Evolutionary conservation across 2,329 filamentous ascomycete species (phyloP).

Genomic region (Colletotrichum costaricense): DNA sequence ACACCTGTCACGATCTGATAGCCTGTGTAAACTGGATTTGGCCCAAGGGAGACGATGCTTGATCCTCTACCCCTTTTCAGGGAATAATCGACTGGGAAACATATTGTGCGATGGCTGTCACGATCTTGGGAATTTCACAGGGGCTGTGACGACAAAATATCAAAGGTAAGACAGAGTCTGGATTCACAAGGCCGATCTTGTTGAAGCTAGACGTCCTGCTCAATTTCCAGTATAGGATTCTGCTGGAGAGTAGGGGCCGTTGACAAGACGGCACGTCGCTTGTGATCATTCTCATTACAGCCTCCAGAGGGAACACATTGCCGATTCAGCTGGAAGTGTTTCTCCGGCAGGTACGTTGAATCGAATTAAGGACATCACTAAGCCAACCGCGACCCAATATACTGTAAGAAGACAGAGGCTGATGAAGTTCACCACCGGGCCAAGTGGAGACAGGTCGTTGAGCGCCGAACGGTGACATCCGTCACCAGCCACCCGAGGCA

Average conservation of each 20-base stretch:
- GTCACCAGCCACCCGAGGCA: constrained; percentile 28
- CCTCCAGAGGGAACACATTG: neutral
- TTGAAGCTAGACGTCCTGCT: neutral
- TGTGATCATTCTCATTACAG: neutral
- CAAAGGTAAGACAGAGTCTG: too few species aligned
- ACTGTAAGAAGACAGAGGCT: neutral
- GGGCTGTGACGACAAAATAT: too few species aligned
- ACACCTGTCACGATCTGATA: too few species aligned
- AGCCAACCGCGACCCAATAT: neutral
- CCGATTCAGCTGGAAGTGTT: neutral
- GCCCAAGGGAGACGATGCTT: too few species aligned
- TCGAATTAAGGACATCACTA: too few species aligned
- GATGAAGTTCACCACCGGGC: neutral
- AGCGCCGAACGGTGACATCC: constrained; percentile 17
- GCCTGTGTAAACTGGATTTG: too few species aligned
- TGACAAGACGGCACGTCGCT: neutral
- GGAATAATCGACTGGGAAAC: too few species aligned
- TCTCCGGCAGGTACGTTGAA: neutral
- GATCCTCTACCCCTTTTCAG: too few species aligned
- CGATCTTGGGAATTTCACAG: too few species aligned
- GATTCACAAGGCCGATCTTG: neutral
- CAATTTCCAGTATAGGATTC: neutral
- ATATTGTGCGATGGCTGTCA: too few species aligned
- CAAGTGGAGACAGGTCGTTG: constrained; percentile 24
- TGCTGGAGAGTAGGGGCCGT: neutral